A percentile compares a stretch with the other conserved stretches of the same genome.
Evolutionary conservation across 257 asterid species (phyloP).

Genomic region (Asclepias syriaca): DNA sequence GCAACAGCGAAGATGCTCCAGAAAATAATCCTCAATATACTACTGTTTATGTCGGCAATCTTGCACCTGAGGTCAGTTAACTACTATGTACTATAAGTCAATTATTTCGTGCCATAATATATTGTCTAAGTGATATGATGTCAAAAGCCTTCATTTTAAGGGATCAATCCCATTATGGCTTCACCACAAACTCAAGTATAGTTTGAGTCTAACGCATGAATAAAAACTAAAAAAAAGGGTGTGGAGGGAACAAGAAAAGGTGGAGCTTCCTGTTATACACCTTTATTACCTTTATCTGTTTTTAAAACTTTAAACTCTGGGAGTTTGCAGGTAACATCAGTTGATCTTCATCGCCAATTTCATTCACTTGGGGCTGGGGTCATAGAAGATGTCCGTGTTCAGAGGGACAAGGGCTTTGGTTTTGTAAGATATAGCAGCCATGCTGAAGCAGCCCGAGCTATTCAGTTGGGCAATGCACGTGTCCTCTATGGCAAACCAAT

Average conservation of each 20-base stretch:
- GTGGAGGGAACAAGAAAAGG: neutral
- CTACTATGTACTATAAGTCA: neutral
- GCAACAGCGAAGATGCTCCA: constrained; percentile 61
- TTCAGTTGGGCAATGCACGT: constrained; percentile 69
- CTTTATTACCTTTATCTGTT: neutral
- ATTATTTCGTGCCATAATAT: neutral
- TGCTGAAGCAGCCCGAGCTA: constrained; percentile 83
- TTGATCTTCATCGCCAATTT: constrained; percentile 66
- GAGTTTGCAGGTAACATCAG: constrained; percentile 57
- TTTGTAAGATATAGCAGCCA: constrained; percentile 75
- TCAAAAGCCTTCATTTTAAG: neutral
- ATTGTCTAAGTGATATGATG: neutral
- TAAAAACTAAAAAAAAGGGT: neutral
- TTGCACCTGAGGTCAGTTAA: constrained; percentile 68
- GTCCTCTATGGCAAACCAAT: constrained; percentile 54
- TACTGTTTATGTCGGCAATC: constrained; percentile 85
- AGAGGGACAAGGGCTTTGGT: constrained; percentile 86
- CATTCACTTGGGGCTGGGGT: constrained; percentile 69
- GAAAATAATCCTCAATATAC: constrained; percentile 76
- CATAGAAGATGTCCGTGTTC: constrained; percentile 81
- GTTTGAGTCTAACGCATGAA: neutral
- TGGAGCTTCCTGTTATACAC: neutral
- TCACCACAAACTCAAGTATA: neutral
- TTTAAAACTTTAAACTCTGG: neutral
- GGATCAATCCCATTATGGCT: neutral